Percentiles rank a stretch among this genome's conserved stretches.
Conservation (phyloP, 1,284 basidiomycete species). For the Porogramme epimiltina region DNA sequence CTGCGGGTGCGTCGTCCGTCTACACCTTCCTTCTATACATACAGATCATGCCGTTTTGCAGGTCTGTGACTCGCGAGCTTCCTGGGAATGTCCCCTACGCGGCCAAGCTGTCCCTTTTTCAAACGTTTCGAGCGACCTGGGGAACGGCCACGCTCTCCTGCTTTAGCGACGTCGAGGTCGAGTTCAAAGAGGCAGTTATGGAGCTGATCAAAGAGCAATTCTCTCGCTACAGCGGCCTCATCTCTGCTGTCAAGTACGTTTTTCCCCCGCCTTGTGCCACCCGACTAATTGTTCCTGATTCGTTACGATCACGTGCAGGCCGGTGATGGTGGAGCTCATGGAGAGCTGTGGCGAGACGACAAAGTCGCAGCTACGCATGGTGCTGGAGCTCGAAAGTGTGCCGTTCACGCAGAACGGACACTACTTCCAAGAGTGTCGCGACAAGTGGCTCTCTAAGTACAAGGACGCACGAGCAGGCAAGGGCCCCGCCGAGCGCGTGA, state of each 20-base stretch:
- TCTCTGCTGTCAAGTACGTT: slow-evolving; percentile 22
- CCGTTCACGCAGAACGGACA: slow-evolving; percentile 38
- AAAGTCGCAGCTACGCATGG: slow-evolving; percentile 17
- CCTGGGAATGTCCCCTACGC: slow-evolving; percentile 52
- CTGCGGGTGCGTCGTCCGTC: slow-evolving; percentile 14
- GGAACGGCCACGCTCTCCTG: slow-evolving; percentile 36
- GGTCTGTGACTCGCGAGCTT: slow-evolving; percentile 51
- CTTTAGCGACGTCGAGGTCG: slow-evolving; percentile 36
- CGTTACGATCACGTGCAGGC: not conserved
- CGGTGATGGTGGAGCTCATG: slow-evolving; percentile 10
- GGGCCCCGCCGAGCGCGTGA: slow-evolving; percentile 5
- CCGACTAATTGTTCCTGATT: not conserved
- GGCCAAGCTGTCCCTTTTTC: slow-evolving; percentile 45
- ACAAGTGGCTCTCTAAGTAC: slow-evolving; percentile 22
- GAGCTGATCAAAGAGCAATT: slow-evolving; percentile 30
- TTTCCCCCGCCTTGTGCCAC: too few relatives aligned
- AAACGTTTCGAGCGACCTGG: slow-evolving; percentile 42
- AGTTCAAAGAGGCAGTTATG: slow-evolving; percentile 27
- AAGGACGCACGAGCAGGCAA: slow-evolving; percentile 22
- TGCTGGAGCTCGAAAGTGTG: slow-evolving; percentile 29
- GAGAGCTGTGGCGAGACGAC: slow-evolving; percentile 12
- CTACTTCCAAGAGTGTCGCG: slow-evolving; percentile 27
- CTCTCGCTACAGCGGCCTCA: slow-evolving; percentile 30
- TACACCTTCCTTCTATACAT: not conserved
- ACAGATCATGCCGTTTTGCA: too few relatives aligned